Evolutionary conservation across 2,329 filamentous ascomycete species (phyloP).

Genomic region (Phyllosticta citrichinensis): DNA sequence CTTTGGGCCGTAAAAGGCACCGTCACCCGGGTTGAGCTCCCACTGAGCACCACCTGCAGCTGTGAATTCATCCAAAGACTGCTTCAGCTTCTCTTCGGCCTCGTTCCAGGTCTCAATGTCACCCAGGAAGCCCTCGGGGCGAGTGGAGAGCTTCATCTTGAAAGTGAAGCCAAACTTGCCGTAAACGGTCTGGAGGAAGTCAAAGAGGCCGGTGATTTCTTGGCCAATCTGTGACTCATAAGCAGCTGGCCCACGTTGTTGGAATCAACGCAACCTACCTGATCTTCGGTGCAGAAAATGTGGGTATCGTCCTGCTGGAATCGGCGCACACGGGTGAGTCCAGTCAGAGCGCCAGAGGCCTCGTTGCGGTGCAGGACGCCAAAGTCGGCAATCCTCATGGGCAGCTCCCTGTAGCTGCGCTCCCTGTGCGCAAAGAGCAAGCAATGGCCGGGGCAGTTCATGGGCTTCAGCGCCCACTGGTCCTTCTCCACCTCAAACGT

Average conservation of each 20-base stretch:
- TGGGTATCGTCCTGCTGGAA: constrained; percentile 90
- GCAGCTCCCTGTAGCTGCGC: constrained; percentile 69
- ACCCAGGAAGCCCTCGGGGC: constrained; percentile 81
- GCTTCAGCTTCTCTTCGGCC: constrained; percentile 71
- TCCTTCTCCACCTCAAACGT: constrained; percentile 77
- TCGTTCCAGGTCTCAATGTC: constrained; percentile 79
- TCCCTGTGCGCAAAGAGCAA: constrained; percentile 66
- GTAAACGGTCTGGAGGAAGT: constrained; percentile 73
- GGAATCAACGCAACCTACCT: constrained; percentile 33
- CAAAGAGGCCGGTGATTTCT: constrained; percentile 75
- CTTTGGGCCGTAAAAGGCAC: constrained; percentile 97
- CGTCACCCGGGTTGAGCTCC: constrained; percentile 89
- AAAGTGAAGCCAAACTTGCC: constrained; percentile 81
- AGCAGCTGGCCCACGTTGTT: constrained; percentile 1
- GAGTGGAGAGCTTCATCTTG: constrained; percentile 89
- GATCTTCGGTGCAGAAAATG: constrained; percentile 78
- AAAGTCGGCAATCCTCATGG: constrained; percentile 79
- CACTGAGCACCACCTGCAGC: constrained; percentile 55
- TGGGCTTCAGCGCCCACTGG: constrained; percentile 79
- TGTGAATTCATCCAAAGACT: constrained; percentile 57
- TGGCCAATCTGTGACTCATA: constrained; percentile 41
- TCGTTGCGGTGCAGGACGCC: constrained; percentile 82
- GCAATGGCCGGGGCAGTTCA: constrained; percentile 91
- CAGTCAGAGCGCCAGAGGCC: constrained; percentile 68
- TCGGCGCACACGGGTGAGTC: constrained; percentile 70